A percentile compares a stretch with the other conserved stretches of the same genome.
These are phyloP conservation scores for Aurantiochytrium sp. DNA, from an alignment of 108 stramenopile genomes.

Conservation along the genomic window DNA sequence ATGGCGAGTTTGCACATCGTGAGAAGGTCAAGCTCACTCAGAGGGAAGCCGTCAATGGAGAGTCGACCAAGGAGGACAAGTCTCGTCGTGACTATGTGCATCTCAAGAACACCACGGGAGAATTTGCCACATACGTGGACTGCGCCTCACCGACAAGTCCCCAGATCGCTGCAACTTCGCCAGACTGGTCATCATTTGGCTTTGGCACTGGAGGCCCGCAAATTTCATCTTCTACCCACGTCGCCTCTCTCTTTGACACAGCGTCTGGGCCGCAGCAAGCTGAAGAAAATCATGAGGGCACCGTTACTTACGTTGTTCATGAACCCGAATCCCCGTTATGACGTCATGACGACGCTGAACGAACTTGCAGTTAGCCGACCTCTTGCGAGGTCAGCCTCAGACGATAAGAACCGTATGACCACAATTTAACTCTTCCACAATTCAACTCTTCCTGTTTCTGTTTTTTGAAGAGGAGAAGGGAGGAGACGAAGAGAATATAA, in stretches of 20 bases:
- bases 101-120: neutral
- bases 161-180: neutral
- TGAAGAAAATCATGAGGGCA: neutral
- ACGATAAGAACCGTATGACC: too few species aligned
- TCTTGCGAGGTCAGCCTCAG: too few species aligned
- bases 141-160: neutral
- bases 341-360: too few species aligned
- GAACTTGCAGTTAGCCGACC: too few species aligned
- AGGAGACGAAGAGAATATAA: too few species aligned
- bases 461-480: too few species aligned
- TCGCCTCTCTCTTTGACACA: too few species aligned
- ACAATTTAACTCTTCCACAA: too few species aligned
- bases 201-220: neutral
- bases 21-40: neutral
- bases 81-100: constrained; percentile 3
- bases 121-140: neutral
- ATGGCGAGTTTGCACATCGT: neutral
- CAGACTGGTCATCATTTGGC: neutral
- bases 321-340: neutral
- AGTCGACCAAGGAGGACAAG: neutral
- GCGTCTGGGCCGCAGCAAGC: neutral
- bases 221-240: neutral
- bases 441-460: too few species aligned
- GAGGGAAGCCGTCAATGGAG: neutral
- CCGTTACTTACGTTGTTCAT: neutral